These are phyloP conservation scores for Cutaneotrichosporon spelunceum DNA, from an alignment of 1,284 basidiomycete species.

Conservation along the genomic window DNA sequence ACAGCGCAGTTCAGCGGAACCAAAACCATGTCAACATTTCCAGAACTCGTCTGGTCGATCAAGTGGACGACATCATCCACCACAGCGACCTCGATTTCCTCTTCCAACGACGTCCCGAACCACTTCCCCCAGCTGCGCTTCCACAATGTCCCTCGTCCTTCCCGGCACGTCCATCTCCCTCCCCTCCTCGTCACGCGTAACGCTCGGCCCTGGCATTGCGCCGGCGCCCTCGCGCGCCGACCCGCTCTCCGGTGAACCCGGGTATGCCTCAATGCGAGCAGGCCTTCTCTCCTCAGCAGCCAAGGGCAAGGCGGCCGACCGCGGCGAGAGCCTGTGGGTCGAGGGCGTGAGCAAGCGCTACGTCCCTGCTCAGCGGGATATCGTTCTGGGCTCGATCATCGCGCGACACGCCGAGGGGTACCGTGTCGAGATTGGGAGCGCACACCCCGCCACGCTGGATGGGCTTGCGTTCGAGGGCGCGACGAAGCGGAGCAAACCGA, in stretches of 20 bases:
- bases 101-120: neutral
- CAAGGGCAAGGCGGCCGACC: constrained; percentile 21
- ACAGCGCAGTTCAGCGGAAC: neutral
- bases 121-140: neutral
- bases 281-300: constrained; percentile 37
- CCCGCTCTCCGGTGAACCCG: constrained; percentile 6
- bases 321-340: constrained; percentile 42
- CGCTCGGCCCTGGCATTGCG: constrained; percentile 46
- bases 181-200: constrained; percentile 32
- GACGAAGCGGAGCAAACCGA: constrained; percentile 56
- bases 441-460: constrained; percentile 53
- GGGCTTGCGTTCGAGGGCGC: constrained; percentile 57
- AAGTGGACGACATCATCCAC: neutral
- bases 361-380: constrained; percentile 52
- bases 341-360: constrained; percentile 52
- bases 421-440: constrained; percentile 55
- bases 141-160: constrained; percentile 38
- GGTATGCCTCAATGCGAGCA: constrained; percentile 39
- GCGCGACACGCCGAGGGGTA: constrained; percentile 55
- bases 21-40: neutral
- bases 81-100: neutral
- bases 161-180: constrained; percentile 45
- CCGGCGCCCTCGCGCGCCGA: constrained; percentile 24
- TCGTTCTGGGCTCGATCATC: constrained; percentile 55
- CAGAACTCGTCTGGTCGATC: neutral